phyloP scores from a whole-genome alignment of 208 protist genomes.

The Crithidia acanthocephali region DNA sequence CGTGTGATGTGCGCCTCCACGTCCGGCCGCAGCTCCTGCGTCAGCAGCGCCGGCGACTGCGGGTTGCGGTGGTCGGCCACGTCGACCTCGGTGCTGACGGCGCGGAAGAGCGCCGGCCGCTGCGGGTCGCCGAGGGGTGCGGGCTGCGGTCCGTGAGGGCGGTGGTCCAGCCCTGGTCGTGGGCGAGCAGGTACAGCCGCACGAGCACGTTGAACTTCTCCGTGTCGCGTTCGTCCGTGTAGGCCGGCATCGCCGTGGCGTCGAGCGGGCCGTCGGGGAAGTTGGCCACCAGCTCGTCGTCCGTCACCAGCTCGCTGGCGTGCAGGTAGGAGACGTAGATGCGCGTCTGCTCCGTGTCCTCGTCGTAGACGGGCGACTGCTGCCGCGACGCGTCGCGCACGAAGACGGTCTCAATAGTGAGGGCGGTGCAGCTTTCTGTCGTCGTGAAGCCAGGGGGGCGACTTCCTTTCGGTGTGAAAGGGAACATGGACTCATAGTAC shows the following conservation, averaged over 20 bases:
- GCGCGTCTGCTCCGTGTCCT: constrained; percentile 19
- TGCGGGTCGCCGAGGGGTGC: constrained; percentile 11
- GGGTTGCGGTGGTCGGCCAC: background rate
- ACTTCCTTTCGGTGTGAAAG: constrained; percentile 8
- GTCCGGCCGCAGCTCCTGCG: constrained; percentile 17
- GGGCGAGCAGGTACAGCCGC: constrained; percentile 26
- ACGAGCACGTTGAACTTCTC: constrained; percentile 34
- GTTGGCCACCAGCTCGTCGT: constrained; percentile 18
- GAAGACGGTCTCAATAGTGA: constrained; percentile 31
- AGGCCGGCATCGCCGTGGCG: constrained; percentile 16
- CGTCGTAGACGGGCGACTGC: constrained; percentile 21
- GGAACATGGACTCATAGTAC: constrained; percentile 18
- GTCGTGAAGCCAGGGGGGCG: constrained; percentile 5
- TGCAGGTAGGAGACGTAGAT: constrained; percentile 22
- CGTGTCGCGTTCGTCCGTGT: constrained; percentile 13
- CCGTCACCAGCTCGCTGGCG: constrained; percentile 18
- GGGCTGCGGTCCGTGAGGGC: constrained; percentile 8
- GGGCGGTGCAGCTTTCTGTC: constrained; percentile 5
- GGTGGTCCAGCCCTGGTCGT: constrained; percentile 33
- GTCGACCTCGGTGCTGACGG: constrained; percentile 3
- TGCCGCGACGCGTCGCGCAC: constrained; percentile 15
- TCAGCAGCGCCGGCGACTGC: constrained; percentile 13
- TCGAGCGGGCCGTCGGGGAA: constrained; percentile 10
- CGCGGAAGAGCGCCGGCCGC: constrained; percentile 16
- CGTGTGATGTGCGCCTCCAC: constrained; percentile 23